These are phyloP conservation scores for Arctostaphylos glauca DNA, from an alignment of 148 eudicot genomes.

Conservation along the genomic window DNA sequence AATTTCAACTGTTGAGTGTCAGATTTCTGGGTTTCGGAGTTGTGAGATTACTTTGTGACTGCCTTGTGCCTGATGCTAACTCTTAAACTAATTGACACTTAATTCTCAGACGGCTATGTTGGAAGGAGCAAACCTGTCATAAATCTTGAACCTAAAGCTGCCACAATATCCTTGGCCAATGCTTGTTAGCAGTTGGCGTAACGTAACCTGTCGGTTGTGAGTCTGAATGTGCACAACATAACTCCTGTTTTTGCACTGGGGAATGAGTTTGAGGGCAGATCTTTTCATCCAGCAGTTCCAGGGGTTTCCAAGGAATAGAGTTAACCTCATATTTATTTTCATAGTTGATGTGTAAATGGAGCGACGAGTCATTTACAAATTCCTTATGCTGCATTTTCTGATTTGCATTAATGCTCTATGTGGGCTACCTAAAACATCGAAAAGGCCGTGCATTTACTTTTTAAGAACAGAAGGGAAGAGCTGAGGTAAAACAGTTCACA, in stretches of 20 bases:
- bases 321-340: neutral
- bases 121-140: neutral
- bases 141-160: neutral
- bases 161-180: slow-evolving; percentile 2
- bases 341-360: neutral
- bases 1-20: neutral
- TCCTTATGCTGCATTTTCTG: neutral
- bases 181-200: neutral
- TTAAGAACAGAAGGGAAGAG: neutral
- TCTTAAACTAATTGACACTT: neutral
- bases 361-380: neutral
- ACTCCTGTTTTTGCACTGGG: neutral
- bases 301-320: neutral
- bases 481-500: neutral
- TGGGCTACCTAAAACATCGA: neutral
- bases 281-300: neutral
- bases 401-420: neutral
- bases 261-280: neutral
- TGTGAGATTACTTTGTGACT: neutral
- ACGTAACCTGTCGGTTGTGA: neutral
- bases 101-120: neutral
- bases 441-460: neutral
- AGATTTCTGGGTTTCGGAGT: neutral
- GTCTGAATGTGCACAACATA: slow-evolving; percentile 1
- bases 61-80: neutral